Evolutionary conservation across 306 rosid species (phyloP).

Genomic region (Rosa persica): DNA sequence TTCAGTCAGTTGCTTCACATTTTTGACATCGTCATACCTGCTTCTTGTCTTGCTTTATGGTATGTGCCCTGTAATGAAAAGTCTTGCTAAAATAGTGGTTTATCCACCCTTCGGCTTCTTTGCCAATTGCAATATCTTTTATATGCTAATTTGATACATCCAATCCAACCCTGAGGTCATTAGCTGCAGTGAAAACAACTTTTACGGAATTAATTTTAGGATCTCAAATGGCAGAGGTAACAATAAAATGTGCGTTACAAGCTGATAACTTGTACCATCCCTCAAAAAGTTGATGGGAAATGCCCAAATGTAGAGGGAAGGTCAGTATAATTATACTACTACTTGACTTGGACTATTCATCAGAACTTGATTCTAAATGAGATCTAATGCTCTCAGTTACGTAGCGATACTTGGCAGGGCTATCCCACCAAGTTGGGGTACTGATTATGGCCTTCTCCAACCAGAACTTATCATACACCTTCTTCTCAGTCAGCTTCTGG

Average conservation of each 20-base stretch:
- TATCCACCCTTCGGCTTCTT: too few relatives aligned
- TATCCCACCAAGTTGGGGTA: conserved; percentile 41
- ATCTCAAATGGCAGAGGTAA: background rate
- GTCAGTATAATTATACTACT: background rate
- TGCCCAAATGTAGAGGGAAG: background rate
- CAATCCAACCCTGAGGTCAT: background rate
- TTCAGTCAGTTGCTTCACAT: too few relatives aligned
- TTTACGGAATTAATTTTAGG: background rate
- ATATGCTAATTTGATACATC: background rate
- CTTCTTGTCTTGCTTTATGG: too few relatives aligned
- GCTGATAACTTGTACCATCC: background rate
- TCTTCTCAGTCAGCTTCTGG: conserved; percentile 37
- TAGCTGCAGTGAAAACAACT: background rate
- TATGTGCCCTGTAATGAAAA: too few relatives aligned
- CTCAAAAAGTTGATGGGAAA: background rate
- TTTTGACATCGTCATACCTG: too few relatives aligned
- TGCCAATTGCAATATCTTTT: too few relatives aligned
- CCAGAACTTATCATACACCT: conserved; percentile 29
- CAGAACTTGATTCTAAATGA: conserved; percentile 23
- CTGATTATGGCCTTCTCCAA: conserved; percentile 47
- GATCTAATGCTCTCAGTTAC: conserved; percentile 20
- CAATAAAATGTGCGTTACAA: background rate
- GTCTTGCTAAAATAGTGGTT: too few relatives aligned
- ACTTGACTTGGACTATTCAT: conserved; percentile 11
- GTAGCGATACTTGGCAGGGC: conserved; percentile 36